Evolutionary conservation across 2,329 filamentous ascomycete species (phyloP).

Genomic region (Trichoderma atrobrunneum): DNA sequence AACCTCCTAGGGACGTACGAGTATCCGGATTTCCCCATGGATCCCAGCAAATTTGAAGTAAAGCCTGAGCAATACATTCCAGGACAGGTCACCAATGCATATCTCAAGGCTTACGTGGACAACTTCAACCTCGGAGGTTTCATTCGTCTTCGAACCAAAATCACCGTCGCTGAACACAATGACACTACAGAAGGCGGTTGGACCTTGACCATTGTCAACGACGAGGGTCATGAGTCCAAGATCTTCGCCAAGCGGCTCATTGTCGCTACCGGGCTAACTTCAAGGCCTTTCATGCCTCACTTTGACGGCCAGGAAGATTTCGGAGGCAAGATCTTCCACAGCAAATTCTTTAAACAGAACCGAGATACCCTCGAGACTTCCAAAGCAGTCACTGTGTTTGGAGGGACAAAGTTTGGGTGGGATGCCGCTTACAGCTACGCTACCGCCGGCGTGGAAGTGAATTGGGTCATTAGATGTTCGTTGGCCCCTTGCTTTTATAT

Average conservation of each 20-base stretch:
- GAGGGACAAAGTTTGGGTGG: slow-evolving; percentile 63
- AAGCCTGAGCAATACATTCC: slow-evolving; percentile 47
- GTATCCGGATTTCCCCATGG: slow-evolving; percentile 72
- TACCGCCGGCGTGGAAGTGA: slow-evolving; percentile 51
- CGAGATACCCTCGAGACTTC: slow-evolving; percentile 39
- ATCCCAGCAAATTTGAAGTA: slow-evolving; percentile 49
- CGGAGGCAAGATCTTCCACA: slow-evolving; percentile 48
- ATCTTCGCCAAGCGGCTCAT: slow-evolving; percentile 48
- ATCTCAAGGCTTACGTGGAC: slow-evolving; percentile 45
- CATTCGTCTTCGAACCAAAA: slow-evolving; percentile 40
- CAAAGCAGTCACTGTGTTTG: slow-evolving; percentile 54
- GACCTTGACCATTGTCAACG: slow-evolving; percentile 35
- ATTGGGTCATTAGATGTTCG: slow-evolving; percentile 58
- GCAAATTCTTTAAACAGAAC: slow-evolving; percentile 44
- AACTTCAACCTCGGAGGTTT: slow-evolving; percentile 41
- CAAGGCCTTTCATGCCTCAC: slow-evolving; percentile 44
- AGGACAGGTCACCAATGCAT: slow-evolving; percentile 45
- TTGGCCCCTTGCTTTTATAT: not conserved
- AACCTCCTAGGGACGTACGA: slow-evolving; percentile 72
- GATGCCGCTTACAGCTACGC: slow-evolving; percentile 64
- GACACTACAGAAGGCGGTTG: slow-evolving; percentile 39
- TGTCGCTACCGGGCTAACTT: slow-evolving; percentile 55
- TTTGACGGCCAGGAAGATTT: slow-evolving; percentile 48
- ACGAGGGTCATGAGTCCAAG: slow-evolving; percentile 24
- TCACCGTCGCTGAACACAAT: slow-evolving; percentile 44